A percentile compares a stretch with the other conserved stretches of the same genome.
Evolutionary conservation across 148 eudicot genomes (phyloP).

Genomic region (Nyssa sinensis): DNA sequence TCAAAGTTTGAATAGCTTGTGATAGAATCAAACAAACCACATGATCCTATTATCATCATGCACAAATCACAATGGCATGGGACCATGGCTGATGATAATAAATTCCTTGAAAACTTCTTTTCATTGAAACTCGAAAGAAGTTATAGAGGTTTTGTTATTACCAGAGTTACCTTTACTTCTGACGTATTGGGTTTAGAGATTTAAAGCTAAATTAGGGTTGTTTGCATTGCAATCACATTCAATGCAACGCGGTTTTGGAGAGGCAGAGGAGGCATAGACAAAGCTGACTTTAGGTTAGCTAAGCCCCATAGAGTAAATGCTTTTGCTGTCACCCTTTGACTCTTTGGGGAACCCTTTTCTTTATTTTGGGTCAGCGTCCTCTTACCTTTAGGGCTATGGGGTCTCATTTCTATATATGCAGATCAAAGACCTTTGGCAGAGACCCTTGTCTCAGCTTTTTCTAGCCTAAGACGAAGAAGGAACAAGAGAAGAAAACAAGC

Average conservation of each 20-base stretch:
- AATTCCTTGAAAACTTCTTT: too few species aligned
- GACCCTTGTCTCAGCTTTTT: conserved; percentile 16
- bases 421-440: conserved; percentile 5
- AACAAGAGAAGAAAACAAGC: neutral
- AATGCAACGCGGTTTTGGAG: conserved; percentile 68
- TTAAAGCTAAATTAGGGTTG: too few species aligned
- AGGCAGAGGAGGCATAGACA: conserved; percentile 25
- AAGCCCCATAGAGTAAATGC: conserved; percentile 33
- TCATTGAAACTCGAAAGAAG: too few species aligned
- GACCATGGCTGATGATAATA: too few species aligned
- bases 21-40: too few species aligned
- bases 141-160: too few species aligned
- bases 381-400: conserved; percentile 8
- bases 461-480: neutral
- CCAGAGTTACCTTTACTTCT: too few species aligned
- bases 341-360: conserved; percentile 15
- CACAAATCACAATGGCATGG: too few species aligned
- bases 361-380: conserved; percentile 22
- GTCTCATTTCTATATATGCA: conserved; percentile 16
- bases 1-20: too few species aligned
- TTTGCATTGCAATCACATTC: conserved; percentile 29
- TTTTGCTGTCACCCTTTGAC: conserved; percentile 44
- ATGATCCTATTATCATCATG: too few species aligned
- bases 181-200: too few species aligned
- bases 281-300: conserved; percentile 34